A percentile compares a stretch with the other conserved stretches of the same genome.
These are phyloP conservation scores for Citrullus mucosospermus DNA, from an alignment of 306 rosid genomes.

Conservation along the genomic window DNA sequence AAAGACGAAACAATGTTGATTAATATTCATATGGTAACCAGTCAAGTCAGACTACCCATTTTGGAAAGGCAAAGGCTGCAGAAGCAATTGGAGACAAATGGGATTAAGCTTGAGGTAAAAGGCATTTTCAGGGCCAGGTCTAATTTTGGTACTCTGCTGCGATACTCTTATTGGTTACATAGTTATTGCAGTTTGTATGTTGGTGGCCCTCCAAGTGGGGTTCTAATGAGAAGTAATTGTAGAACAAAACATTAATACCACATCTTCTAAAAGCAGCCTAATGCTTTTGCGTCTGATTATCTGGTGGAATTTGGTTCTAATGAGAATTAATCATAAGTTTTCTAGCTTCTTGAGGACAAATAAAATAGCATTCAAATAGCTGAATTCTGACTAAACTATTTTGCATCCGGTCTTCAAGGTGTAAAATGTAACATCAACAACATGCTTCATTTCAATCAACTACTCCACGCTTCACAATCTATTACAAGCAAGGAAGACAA, in stretches of 20 bases:
- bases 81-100: constrained; percentile 53
- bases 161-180: constrained; percentile 59
- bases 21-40: constrained; percentile 44
- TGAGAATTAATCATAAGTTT: neutral
- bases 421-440: neutral
- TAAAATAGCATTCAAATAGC: neutral
- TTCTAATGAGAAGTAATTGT: constrained; percentile 41
- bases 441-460: neutral
- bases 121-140: constrained; percentile 61
- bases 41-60: constrained; percentile 61
- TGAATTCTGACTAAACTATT: neutral
- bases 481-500: neutral
- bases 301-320: neutral
- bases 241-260: constrained; percentile 38
- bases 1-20: constrained; percentile 38
- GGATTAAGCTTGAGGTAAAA: constrained; percentile 35
- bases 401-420: neutral
- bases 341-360: neutral
- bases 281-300: neutral
- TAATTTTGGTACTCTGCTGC: constrained; percentile 46
- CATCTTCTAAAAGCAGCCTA: neutral
- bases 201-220: constrained; percentile 65
- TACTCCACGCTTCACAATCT: neutral
- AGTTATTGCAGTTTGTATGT: constrained; percentile 40
- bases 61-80: constrained; percentile 33